phyloP scores from a whole-genome alignment of 805 yeast genomes.

The Ogataea trehalophila region DNA sequence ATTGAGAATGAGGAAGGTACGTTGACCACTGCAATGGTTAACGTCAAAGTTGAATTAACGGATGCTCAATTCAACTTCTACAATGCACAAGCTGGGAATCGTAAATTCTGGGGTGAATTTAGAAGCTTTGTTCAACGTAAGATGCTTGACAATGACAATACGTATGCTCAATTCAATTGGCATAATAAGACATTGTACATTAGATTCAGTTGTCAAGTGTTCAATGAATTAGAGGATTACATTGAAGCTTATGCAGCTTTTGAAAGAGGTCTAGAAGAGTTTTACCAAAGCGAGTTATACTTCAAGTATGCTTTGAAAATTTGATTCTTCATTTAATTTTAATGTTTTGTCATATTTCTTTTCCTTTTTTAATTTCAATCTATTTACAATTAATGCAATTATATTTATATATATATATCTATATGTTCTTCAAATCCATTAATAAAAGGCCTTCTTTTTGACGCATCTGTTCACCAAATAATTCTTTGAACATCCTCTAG shows the following conservation, averaged over 20 bases:
- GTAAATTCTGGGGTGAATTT: slow-evolving; percentile 7
- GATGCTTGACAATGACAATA: slow-evolving; percentile 31
- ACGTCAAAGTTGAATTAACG: slow-evolving; percentile 34
- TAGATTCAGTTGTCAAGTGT: slow-evolving; percentile 58
- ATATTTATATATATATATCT: neutral
- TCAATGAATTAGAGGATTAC: slow-evolving; percentile 53
- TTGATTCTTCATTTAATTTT: neutral
- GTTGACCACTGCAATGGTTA: slow-evolving; percentile 39
- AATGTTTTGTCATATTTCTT: neutral
- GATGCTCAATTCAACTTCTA: slow-evolving; percentile 3
- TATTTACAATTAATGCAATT: neutral
- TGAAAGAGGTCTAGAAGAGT: slow-evolving; percentile 27
- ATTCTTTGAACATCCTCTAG: slow-evolving; percentile 69
- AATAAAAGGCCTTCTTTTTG: neutral
- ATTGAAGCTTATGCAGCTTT: slow-evolving; percentile 40
- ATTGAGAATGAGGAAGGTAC: slow-evolving; percentile 34
- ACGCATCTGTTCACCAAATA: slow-evolving; percentile 69
- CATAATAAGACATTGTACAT: slow-evolving; percentile 39
- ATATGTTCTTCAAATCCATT: too few relatives aligned
- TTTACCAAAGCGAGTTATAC: slow-evolving; percentile 7
- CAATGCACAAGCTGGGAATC: slow-evolving; percentile 1
- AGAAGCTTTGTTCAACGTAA: slow-evolving; percentile 16
- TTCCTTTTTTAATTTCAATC: neutral
- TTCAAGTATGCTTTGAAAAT: neutral
- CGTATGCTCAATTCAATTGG: slow-evolving; percentile 42